Evolutionary conservation across 2,329 filamentous ascomycete genomes (phyloP).

Genomic region (Mariannaea elegans): DNA sequence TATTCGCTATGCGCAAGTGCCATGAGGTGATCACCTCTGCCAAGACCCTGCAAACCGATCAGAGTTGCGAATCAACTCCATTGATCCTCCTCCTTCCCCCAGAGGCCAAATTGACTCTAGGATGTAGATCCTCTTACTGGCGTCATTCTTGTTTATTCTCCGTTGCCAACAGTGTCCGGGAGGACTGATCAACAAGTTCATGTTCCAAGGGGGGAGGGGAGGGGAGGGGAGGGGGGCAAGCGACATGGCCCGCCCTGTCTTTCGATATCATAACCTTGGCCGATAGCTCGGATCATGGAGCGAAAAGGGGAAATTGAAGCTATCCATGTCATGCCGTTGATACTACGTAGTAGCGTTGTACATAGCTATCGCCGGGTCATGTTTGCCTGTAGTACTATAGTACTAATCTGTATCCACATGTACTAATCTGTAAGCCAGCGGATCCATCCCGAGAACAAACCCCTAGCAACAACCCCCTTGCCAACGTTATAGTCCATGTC

Average conservation of each 20-base stretch:
- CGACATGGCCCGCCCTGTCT: conserved; percentile 9
- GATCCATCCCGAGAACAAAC: conserved; percentile 12
- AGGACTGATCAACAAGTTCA: conserved; percentile 8
- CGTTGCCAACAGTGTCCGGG: neutral
- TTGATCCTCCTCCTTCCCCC: conserved; percentile 18
- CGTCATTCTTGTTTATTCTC: conserved; percentile 18
- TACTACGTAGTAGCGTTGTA: neutral
- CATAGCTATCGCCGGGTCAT: conserved; percentile 6
- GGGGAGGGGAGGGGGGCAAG: too few relatives aligned
- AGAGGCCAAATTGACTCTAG: conserved; percentile 9
- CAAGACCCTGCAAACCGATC: neutral
- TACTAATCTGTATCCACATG: neutral
- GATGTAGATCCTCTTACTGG: conserved; percentile 24
- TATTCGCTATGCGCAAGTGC: neutral
- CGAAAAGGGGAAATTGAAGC: conserved; percentile 5
- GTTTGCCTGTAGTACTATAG: neutral
- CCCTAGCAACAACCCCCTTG: too few relatives aligned
- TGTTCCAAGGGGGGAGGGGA: neutral
- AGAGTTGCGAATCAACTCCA: neutral
- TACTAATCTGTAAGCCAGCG: conserved; percentile 6
- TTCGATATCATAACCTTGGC: conserved; percentile 2
- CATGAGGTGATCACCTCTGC: neutral
- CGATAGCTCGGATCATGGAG: conserved; percentile 2
- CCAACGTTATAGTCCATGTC: neutral
- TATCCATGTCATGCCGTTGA: neutral